phyloP scores from a whole-genome alignment of 371 early-diverging fungal species.

The Mucor mucedo region DNA sequence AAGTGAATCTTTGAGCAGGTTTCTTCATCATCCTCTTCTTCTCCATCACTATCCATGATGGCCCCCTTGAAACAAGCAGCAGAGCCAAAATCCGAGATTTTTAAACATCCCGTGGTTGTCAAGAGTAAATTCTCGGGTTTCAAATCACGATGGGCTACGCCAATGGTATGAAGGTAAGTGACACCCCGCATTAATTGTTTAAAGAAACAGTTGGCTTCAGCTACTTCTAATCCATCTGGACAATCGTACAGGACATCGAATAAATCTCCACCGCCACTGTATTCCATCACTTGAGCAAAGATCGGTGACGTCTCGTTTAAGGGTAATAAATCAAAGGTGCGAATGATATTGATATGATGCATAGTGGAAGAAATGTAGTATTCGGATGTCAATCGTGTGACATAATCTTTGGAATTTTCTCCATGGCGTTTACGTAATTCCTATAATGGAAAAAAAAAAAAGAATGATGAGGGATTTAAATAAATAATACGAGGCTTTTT shows the following conservation, averaged over 20 bases:
- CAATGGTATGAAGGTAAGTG: conserved; percentile 63
- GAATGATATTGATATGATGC: conserved; percentile 69
- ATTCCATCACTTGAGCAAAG: conserved; percentile 76
- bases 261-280: conserved; percentile 70
- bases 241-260: conserved; percentile 57
- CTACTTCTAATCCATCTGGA: conserved; percentile 41
- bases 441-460: conserved; percentile 26
- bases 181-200: conserved; percentile 72
- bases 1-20: conserved; percentile 20
- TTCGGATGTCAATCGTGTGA: conserved; percentile 66
- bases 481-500: background rate
- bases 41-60: conserved; percentile 26
- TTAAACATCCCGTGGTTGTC: conserved; percentile 77
- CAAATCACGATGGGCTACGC: conserved; percentile 77
- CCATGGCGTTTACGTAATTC: conserved; percentile 65
- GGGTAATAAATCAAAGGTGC: conserved; percentile 69
- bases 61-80: conserved; percentile 57
- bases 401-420: conserved; percentile 65
- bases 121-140: conserved; percentile 89
- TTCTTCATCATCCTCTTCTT: conserved; percentile 37
- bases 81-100: conserved; percentile 90
- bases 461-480: background rate
- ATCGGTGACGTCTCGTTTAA: conserved; percentile 55
- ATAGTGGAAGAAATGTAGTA: conserved; percentile 68
- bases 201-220: conserved; percentile 61